phyloP scores from a whole-genome alignment of 1,284 basidiomycete genomes.

The Fomitopsis betulina region DNA sequence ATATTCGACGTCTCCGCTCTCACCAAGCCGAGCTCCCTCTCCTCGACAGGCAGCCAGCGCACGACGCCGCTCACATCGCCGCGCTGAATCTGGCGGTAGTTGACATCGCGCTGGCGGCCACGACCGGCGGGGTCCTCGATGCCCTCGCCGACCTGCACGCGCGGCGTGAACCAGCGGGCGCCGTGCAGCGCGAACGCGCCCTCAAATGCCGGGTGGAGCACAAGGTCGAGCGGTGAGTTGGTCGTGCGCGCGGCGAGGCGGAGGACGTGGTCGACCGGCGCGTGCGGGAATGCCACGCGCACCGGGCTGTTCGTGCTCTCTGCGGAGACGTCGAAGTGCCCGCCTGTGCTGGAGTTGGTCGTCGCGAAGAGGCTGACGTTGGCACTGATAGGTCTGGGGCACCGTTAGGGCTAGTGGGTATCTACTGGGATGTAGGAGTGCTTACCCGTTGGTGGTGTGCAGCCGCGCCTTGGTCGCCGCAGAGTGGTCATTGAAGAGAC shows the following conservation, averaged over 20 bases:
- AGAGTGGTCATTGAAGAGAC: conserved; percentile 26
- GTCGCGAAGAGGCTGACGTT: conserved; percentile 25
- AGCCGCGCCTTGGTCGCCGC: conserved; percentile 22
- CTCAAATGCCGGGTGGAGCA: conserved; percentile 37
- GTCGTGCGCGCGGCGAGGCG: conserved; percentile 28
- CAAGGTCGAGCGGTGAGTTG: conserved; percentile 25
- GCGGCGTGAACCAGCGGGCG: conserved; percentile 18
- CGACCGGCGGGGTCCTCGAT: conserved; percentile 36
- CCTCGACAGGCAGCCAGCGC: conserved; percentile 10
- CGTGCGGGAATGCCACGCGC: conserved; percentile 26
- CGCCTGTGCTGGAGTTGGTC: conserved; percentile 22
- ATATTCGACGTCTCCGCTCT: conserved; percentile 14
- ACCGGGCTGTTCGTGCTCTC: conserved; percentile 24
- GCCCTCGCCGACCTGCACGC: conserved; percentile 16
- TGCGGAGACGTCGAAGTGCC: conserved; percentile 26
- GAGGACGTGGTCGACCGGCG: conserved; percentile 36
- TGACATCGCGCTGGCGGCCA: conserved; percentile 29
- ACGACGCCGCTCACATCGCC: conserved; percentile 10
- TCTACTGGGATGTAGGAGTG: background rate
- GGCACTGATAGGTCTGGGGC: conserved; percentile 26
- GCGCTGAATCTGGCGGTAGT: background rate
- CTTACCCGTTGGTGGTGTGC: conserved; percentile 35
- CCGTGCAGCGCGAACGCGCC: conserved; percentile 33
- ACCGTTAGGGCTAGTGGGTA: background rate
- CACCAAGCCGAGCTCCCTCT: conserved; percentile 8